Conservation (phyloP, 208 protist species). For the Crithidia bombi region DNA sequence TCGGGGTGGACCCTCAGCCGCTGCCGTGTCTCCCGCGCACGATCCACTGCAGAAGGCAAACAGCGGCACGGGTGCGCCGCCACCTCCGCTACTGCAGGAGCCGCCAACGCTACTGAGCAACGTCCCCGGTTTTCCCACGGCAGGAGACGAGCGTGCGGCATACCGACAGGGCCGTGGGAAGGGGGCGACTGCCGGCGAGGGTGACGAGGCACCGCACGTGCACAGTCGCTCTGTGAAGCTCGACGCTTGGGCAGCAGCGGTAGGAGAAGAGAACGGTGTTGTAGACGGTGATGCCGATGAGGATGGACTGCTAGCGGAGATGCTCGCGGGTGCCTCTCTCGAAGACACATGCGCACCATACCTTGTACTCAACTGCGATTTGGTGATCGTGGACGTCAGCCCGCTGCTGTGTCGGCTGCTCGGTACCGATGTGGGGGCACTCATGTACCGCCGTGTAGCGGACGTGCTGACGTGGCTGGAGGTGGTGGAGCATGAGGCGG, state of each 20-base stretch:
- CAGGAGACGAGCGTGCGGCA: background rate
- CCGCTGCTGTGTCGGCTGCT: constrained; percentile 49
- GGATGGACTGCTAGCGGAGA: background rate
- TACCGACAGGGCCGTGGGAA: background rate
- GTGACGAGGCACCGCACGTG: background rate
- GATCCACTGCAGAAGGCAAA: background rate
- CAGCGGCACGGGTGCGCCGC: background rate
- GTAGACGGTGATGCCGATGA: background rate
- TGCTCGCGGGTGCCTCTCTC: constrained; percentile 9
- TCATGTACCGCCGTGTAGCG: constrained; percentile 41
- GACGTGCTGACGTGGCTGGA: constrained; percentile 54
- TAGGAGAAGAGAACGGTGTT: background rate
- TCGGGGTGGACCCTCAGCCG: background rate
- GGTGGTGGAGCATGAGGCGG: constrained; percentile 36
- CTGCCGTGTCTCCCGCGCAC: constrained; percentile 9
- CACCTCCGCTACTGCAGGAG: background rate
- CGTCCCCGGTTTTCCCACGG: background rate
- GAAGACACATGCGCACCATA: constrained; percentile 48
- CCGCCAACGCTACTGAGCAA: no score
- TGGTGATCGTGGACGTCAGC: constrained; percentile 60
- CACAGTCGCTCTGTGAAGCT: background rate
- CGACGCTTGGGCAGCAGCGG: background rate
- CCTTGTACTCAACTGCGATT: constrained; percentile 38
- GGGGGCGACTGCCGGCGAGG: background rate
- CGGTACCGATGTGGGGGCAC: constrained; percentile 35